Percentiles rank a stretch among this genome's conserved stretches.
These are phyloP conservation scores for Russula compacta DNA, from an alignment of 768 basidiomycete species.

Conservation along the genomic window DNA sequence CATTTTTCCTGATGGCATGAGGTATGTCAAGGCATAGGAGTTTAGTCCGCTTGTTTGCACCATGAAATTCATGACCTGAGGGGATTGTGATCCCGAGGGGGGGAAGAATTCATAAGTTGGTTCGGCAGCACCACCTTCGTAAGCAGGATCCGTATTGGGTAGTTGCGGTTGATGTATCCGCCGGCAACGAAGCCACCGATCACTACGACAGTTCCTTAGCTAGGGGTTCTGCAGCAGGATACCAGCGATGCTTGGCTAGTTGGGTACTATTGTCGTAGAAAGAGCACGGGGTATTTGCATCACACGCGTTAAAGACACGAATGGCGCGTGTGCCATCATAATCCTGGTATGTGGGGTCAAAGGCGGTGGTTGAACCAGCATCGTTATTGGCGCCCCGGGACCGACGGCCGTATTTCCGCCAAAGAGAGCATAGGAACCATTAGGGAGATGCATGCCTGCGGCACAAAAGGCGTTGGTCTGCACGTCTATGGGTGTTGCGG, in stretches of 20 bases:
- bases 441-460: slow-evolving; percentile 74
- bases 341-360: slow-evolving; percentile 64
- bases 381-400: slow-evolving; percentile 53
- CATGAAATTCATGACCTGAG: slow-evolving; percentile 57
- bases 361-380: slow-evolving; percentile 33
- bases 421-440: slow-evolving; percentile 65
- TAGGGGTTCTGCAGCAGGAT: slow-evolving; percentile 64
- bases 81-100: slow-evolving; percentile 36
- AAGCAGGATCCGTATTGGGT: slow-evolving; percentile 53
- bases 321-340: slow-evolving; percentile 75
- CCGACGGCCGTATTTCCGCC: slow-evolving; percentile 74
- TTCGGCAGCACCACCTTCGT: slow-evolving; percentile 63
- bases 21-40: slow-evolving; percentile 63
- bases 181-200: slow-evolving; percentile 76
- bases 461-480: slow-evolving; percentile 71
- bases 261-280: slow-evolving; percentile 63
- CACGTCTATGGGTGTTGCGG: slow-evolving; percentile 60
- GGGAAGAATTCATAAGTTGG: slow-evolving; percentile 83
- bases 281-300: slow-evolving; percentile 43
- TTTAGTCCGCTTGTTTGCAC: slow-evolving; percentile 66
- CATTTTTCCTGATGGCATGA: slow-evolving; percentile 70
- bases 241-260: slow-evolving; percentile 69
- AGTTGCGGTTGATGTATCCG: slow-evolving; percentile 72
- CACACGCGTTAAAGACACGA: slow-evolving; percentile 75
- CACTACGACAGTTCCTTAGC: slow-evolving; percentile 71